Conservation (phyloP, 345 rosid genomes). For the Aurinia saxatilis region DNA sequence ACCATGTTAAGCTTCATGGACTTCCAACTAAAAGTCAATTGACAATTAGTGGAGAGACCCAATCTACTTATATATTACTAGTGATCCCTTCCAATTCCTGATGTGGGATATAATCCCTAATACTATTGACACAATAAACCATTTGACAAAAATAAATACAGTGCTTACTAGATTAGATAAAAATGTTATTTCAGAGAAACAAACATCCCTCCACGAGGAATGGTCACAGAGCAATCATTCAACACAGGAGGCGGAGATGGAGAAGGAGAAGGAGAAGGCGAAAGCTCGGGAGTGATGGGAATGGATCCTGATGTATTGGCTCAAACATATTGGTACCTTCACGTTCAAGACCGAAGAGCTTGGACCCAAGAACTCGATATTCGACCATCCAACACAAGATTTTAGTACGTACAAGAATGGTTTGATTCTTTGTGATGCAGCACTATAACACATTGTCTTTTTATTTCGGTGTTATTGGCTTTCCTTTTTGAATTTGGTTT, state of each 20-base stretch:
- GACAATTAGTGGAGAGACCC: no score
- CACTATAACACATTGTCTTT: no score
- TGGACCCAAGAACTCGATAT: constrained; percentile 97
- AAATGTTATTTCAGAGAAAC: constrained; percentile 39
- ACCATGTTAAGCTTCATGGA: no score
- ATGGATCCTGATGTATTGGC: constrained; percentile 86
- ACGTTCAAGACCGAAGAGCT: constrained; percentile 71
- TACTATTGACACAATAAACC: no score
- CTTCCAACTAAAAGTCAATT: no score
- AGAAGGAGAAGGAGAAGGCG: constrained; percentile 36
- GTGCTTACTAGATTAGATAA: neutral
- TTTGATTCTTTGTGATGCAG: neutral
- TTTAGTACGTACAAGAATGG: constrained; percentile 7
- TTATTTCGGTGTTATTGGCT: no score
- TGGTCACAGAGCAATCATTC: constrained; percentile 42
- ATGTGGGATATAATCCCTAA: no score
- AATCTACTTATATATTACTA: no score
- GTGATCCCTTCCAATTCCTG: no score
- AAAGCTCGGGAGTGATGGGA: constrained; percentile 32
- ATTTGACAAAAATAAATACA: no score
- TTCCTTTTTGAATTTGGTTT: no score
- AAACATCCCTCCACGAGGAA: constrained; percentile 34
- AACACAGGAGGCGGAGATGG: constrained; percentile 19
- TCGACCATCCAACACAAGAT: constrained; percentile 47
- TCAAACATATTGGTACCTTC: constrained; percentile 90